These are phyloP conservation scores for Talaromyces sp. DNA, from an alignment of 2,329 filamentous ascomycete species.

Conservation along the genomic window DNA sequence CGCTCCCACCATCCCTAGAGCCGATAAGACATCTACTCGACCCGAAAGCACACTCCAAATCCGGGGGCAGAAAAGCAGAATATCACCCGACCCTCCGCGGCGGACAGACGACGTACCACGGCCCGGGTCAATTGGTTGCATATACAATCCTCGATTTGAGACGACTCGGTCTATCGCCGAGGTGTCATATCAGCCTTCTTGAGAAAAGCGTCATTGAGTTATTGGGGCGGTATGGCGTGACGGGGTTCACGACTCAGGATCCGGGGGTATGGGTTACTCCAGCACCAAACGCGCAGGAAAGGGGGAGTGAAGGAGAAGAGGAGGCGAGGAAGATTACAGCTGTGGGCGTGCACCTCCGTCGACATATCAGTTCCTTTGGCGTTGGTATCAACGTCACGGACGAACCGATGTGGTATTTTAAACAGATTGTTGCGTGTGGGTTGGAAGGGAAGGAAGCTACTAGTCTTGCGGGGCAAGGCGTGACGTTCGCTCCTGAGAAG, in stretches of 20 bases:
- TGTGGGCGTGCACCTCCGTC: conserved; percentile 82
- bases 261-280: conserved; percentile 76
- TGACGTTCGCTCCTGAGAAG: conserved; percentile 20
- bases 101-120: conserved; percentile 91
- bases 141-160: conserved; percentile 86
- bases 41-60: neutral
- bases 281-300: neutral
- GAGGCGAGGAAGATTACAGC: conserved; percentile 71
- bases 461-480: conserved; percentile 60
- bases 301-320: neutral
- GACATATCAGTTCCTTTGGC: conserved; percentile 80
- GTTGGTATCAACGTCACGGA: conserved; percentile 61
- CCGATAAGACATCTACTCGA: conserved; percentile 35
- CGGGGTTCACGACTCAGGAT: conserved; percentile 63
- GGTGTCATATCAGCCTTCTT: conserved; percentile 72
- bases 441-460: conserved; percentile 74
- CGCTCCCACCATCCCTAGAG: conserved; percentile 35
- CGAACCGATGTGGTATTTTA: conserved; percentile 61
- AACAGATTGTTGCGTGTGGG: conserved; percentile 85
- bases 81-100: conserved; percentile 73
- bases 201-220: conserved; percentile 71
- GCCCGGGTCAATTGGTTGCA: conserved; percentile 86
- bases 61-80: conserved; percentile 43
- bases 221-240: conserved; percentile 58
- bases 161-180: conserved; percentile 62